These are phyloP conservation scores for Phragmites australis DNA, from an alignment of 176 grass and related monocot genomes.

Conservation along the genomic window DNA sequence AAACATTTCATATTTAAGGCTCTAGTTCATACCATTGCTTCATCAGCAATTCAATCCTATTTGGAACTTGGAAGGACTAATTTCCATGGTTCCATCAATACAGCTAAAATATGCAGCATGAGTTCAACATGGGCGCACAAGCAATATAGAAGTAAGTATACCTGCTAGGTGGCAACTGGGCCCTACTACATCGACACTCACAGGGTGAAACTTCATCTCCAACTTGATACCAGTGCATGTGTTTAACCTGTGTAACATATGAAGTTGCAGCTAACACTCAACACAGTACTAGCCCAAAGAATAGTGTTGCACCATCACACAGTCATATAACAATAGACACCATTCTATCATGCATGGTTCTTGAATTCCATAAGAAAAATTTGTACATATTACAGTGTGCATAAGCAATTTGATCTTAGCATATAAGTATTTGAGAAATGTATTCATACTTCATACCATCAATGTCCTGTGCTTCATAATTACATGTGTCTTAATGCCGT, in stretches of 20 bases:
- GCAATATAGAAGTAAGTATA: conserved; percentile 39
- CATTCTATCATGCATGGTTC: neutral
- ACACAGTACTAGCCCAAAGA: neutral
- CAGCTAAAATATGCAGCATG: neutral
- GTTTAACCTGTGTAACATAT: conserved; percentile 70
- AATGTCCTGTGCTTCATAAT: conserved; percentile 89
- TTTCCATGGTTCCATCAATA: neutral
- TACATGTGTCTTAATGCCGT: conserved; percentile 66
- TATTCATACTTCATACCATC: conserved; percentile 50
- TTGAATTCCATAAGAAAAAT: neutral
- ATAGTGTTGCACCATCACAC: neutral
- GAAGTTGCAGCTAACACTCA: conserved; percentile 21
- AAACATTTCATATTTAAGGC: neutral
- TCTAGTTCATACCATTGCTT: neutral
- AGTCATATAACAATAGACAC: neutral
- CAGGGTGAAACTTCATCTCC: conserved; percentile 76
- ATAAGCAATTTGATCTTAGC: neutral
- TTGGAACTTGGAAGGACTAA: neutral
- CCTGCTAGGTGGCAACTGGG: conserved; percentile 87
- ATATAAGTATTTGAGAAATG: conserved; percentile 26
- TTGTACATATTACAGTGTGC: neutral
- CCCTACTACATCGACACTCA: conserved; percentile 91
- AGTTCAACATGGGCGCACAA: neutral
- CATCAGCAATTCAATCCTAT: conserved; percentile 14
- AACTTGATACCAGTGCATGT: conserved; percentile 95